Conservation (phyloP, 192 early-diverging fungal genomes). For the Thamnidium elegans region DNA sequence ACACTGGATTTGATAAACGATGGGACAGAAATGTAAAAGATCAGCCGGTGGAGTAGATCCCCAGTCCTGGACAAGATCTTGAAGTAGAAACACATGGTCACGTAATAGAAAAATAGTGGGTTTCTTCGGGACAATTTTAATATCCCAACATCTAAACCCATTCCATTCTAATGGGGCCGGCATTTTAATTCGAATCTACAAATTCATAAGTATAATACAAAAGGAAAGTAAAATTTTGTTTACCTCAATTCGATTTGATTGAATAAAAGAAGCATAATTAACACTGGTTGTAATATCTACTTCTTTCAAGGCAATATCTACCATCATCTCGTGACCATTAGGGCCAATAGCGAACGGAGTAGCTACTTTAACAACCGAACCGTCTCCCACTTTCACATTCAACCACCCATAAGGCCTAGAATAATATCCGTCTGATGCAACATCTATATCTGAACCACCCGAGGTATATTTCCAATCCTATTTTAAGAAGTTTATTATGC, state of each 20-base stretch:
- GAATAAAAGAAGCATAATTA: slow-evolving; percentile 63
- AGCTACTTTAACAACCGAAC: slow-evolving; percentile 50
- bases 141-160: slow-evolving; percentile 60
- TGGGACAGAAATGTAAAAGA: slow-evolving; percentile 65
- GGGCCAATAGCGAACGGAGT: slow-evolving; percentile 56
- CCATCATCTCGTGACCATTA: slow-evolving; percentile 52
- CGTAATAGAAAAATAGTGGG: slow-evolving; percentile 62
- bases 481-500: too few relatives aligned
- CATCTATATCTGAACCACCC: slow-evolving; percentile 26
- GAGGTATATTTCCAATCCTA: slow-evolving; percentile 64
- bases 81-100: slow-evolving; percentile 73
- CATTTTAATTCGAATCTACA: slow-evolving; percentile 54
- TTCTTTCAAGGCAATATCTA: slow-evolving; percentile 50
- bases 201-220: background rate
- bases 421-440: slow-evolving; percentile 18
- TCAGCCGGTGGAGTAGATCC: slow-evolving; percentile 49
- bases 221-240: background rate
- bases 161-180: slow-evolving; percentile 73
- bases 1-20: slow-evolving; percentile 58
- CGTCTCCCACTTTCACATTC: slow-evolving; percentile 52
- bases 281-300: slow-evolving; percentile 59
- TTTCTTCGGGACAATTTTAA: slow-evolving; percentile 45
- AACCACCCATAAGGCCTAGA: slow-evolving; percentile 70
- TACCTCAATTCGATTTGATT: slow-evolving; percentile 51
- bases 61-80: slow-evolving; percentile 72